These are phyloP conservation scores for Fusarium metavorans DNA, from an alignment of 2,329 filamentous ascomycete species.

Conservation along the genomic window DNA sequence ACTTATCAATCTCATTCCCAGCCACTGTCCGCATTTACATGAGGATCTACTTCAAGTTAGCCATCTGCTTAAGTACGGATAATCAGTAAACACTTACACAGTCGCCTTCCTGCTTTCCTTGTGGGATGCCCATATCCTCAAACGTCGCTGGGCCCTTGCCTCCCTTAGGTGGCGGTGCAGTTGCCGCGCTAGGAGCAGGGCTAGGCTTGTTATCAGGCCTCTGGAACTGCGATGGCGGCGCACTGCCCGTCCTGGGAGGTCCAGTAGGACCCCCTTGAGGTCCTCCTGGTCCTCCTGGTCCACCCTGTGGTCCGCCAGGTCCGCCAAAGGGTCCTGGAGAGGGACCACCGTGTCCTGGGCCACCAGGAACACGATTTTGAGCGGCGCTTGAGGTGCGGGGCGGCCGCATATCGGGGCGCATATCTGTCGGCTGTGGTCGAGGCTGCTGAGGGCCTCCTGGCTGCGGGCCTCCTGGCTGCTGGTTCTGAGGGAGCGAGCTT, in stretches of 20 bases:
- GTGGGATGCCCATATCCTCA: constrained; percentile 96
- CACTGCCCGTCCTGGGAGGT: constrained; percentile 52
- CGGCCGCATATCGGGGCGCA: constrained; percentile 20
- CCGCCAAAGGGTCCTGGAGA: constrained; percentile 38
- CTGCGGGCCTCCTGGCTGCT: constrained; percentile 11
- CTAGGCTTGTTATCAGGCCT: constrained; percentile 46
- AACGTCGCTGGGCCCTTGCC: constrained; percentile 92
- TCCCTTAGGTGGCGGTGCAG: constrained; percentile 54
- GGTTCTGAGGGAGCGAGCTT: constrained; percentile 47
- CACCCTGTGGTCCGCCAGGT: neutral
- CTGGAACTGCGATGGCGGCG: constrained; percentile 50
- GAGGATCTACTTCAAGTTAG: constrained; percentile 38
- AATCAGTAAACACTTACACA: constrained; percentile 73
- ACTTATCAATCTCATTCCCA: neutral
- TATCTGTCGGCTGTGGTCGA: constrained; percentile 10
- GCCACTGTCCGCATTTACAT: constrained; percentile 36
- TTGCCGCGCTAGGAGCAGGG: constrained; percentile 48
- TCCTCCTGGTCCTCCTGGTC: constrained; percentile 8
- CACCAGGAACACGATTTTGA: constrained; percentile 36
- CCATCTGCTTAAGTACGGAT: neutral
- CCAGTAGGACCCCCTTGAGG: constrained; percentile 29
- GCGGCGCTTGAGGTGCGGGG: constrained; percentile 42
- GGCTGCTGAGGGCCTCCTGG: constrained; percentile 5
- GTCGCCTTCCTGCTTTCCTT: constrained; percentile 85
- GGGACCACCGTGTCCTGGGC: constrained; percentile 39